A percentile compares a stretch with the other conserved stretches of the same genome.
Conservation (phyloP, 2,329 filamentous ascomycete species). For the Hypoxylon sp. region DNA sequence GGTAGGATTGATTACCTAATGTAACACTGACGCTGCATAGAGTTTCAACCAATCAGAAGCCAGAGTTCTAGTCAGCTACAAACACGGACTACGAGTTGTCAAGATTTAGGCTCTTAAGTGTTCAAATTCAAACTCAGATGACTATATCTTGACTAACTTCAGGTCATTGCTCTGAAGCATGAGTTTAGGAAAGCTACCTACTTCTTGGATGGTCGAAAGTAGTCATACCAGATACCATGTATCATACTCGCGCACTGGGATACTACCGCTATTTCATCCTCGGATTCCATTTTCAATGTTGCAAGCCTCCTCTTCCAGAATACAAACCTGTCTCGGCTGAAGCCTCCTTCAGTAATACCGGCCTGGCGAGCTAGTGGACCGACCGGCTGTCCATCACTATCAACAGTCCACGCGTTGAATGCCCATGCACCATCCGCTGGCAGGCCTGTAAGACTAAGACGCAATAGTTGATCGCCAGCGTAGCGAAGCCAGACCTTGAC, state of each 20-base stretch:
- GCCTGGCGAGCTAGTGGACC: neutral
- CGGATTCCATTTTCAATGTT: too few relatives aligned
- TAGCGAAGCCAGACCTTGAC: too few relatives aligned
- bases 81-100: neutral
- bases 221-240: neutral
- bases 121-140: neutral
- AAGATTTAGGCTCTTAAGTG: neutral
- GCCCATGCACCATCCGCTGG: too few relatives aligned
- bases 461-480: too few relatives aligned
- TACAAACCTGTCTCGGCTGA: neutral
- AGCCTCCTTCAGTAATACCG: neutral
- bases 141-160: neutral
- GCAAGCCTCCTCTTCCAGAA: too few relatives aligned
- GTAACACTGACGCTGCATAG: neutral
- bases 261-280: too few relatives aligned
- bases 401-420: too few relatives aligned
- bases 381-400: too few relatives aligned
- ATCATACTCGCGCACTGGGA: neutral
- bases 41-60: neutral
- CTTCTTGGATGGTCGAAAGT: neutral
- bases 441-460: too few relatives aligned
- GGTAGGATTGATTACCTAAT: slow-evolving; percentile 20
- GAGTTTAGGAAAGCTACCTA: neutral
- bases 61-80: neutral
- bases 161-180: neutral